Evolutionary conservation across 306 rosid genomes (phyloP), one percentile per base, ranked within the genome.

Genomic region (Ziziphus jujuba): DNA sequence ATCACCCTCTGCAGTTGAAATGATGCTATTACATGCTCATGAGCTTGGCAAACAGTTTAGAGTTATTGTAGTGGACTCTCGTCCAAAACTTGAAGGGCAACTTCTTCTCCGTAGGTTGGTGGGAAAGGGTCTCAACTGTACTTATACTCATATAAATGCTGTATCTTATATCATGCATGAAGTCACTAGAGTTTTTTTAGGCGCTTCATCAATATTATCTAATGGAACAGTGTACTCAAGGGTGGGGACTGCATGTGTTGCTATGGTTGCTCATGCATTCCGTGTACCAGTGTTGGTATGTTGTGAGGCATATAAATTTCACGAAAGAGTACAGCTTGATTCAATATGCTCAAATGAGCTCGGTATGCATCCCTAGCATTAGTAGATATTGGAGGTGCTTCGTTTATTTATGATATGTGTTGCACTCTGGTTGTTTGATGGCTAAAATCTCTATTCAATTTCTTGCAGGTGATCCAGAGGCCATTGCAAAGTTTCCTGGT

Each of bases 261-360:
- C 98, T 69, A 92, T 92, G 98, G 95, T 92, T 40, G 98, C 95
- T 79, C 88, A 89, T 76, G 85, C 87, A 59, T 89, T 92, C 76
- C 79, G 65, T 63, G 90, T 89, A 59, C 98, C 98, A 2, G 98
- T 89, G 22, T 81, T 92, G 74, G 82, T 92, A 56, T 89, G 98
- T 69, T 92, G 98, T 21, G 96, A 89, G 80, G 89, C 96, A 59
- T 92, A 89, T 72, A 92, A 92, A 70, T 92, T 92, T 79, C 96
- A 92, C 25, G 96, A 92, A 81, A 85, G 98, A 75, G 98, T 92
- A 67, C 98, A 84, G 69, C 98, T 92, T 69, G 98, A 89, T 76
- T 89, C 98, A 1, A 84, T 92, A 53, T 89, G 98, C 77, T 85
- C 76, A 54, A 92, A 92, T 33, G 98, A 92, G 79, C 85, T 92